These are phyloP conservation scores for Inosperma sp. DNA, from an alignment of 768 basidiomycete species.

Conservation along the genomic window DNA sequence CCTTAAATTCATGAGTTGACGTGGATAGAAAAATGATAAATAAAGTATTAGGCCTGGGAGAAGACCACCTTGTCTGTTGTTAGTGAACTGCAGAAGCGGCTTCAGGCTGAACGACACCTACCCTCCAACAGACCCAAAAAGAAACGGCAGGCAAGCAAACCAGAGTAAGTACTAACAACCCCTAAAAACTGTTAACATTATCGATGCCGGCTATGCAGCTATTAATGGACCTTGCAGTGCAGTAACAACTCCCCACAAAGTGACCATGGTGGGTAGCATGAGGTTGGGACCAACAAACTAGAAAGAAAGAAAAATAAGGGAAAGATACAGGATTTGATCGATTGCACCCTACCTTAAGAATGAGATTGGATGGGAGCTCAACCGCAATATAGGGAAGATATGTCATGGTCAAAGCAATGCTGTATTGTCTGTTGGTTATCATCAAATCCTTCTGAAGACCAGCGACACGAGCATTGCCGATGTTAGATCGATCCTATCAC, in stretches of 20 bases:
- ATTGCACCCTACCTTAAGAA: conserved; percentile 43
- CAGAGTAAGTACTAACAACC: conserved; percentile 41
- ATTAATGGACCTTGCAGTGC: conserved; percentile 61
- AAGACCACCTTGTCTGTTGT: conserved; percentile 43
- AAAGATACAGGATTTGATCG: background rate
- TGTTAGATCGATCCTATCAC: conserved; percentile 46
- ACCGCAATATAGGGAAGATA: conserved; percentile 52
- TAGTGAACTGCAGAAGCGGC: background rate
- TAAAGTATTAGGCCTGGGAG: conserved; percentile 56
- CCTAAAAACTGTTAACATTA: conserved; percentile 28
- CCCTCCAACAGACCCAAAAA: conserved; percentile 51
- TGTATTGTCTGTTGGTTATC: conserved; percentile 46
- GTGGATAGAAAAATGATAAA: conserved; percentile 52
- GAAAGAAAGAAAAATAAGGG: background rate
- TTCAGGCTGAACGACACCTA: conserved; percentile 10
- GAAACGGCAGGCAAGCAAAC: conserved; percentile 46
- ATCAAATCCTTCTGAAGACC: conserved; percentile 52
- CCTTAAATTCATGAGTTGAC: conserved; percentile 48
- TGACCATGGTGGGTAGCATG: conserved; percentile 55
- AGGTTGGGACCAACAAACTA: conserved; percentile 51
- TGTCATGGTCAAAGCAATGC: conserved; percentile 44
- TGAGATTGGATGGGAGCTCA: conserved; percentile 57
- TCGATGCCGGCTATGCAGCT: conserved; percentile 38
- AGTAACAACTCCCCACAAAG: conserved; percentile 61
- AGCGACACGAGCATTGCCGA: conserved; percentile 58